These are phyloP conservation scores for Primulina eburnea DNA, from an alignment of 257 asterid genomes.

Conservation along the genomic window DNA sequence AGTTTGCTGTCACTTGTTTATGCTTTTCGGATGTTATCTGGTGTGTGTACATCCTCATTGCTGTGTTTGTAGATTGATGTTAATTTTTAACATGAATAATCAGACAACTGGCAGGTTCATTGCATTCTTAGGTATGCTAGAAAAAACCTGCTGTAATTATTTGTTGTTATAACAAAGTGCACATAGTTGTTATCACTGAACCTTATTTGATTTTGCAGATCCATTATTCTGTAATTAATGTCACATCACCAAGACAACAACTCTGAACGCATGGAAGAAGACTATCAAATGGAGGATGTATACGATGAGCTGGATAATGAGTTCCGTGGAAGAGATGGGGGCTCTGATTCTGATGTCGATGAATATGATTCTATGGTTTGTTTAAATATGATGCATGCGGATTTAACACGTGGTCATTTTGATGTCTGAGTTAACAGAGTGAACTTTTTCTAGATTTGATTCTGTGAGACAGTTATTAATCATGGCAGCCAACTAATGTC, in stretches of 20 bases:
- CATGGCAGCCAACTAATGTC: conserved; percentile 1
- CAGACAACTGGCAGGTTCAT: background rate
- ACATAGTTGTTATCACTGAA: conserved; percentile 1
- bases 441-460: conserved; percentile 8
- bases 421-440: conserved; percentile 7
- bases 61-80: background rate
- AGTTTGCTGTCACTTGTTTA: background rate
- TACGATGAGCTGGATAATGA: conserved; percentile 72
- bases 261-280: conserved; percentile 79
- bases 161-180: background rate
- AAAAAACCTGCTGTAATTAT: background rate
- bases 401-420: conserved; percentile 1
- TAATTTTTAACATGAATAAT: background rate
- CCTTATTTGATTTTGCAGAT: conserved; percentile 23
- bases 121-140: background rate
- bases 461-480: background rate
- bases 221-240: conserved; percentile 48
- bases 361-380: conserved; percentile 73
- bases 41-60: background rate
- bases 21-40: background rate
- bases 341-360: conserved; percentile 82
- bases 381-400: conserved; percentile 14
- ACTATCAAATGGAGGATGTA: conserved; percentile 74
- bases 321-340: conserved; percentile 50
- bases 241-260: conserved; percentile 46